A percentile compares a stretch with the other conserved stretches of the same genome.
phyloP scores from a whole-genome alignment of 176 grass and related monocot species.

The Aegilops speltoides region DNA sequence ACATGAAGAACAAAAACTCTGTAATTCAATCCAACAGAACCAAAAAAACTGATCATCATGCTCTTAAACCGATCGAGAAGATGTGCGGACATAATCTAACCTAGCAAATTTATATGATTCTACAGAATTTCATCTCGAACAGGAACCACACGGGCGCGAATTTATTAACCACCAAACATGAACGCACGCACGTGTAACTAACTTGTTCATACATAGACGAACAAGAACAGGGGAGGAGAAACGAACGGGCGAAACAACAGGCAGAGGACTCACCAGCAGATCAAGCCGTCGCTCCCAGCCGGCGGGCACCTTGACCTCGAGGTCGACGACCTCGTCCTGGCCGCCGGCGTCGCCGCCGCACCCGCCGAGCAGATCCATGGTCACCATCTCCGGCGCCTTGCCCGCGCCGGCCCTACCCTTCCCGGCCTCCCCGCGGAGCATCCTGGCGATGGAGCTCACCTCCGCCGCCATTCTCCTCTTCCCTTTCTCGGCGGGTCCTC shows the following conservation, averaged over 20 bases:
- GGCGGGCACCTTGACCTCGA: conserved; percentile 48
- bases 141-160: not conserved
- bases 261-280: conserved; percentile 35
- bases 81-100: not conserved
- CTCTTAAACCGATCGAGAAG: not conserved
- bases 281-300: conserved; percentile 62
- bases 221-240: not conserved
- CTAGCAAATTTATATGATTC: not conserved
- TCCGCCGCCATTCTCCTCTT: conserved; percentile 41
- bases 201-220: not conserved
- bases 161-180: not conserved
- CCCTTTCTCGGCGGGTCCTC: not conserved
- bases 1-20: not conserved
- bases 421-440: conserved; percentile 41
- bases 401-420: not conserved
- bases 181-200: not conserved
- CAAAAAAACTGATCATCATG: not conserved
- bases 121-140: not conserved
- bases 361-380: conserved; percentile 56
- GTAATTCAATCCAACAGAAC: not conserved
- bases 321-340: conserved; percentile 48
- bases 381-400: conserved; percentile 47
- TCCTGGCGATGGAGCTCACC: conserved; percentile 51
- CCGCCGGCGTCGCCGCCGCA: conserved; percentile 20
- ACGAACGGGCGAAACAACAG: too few relatives aligned